Conservation (phyloP, 2,329 filamentous ascomycete genomes). For the Tolypocladium ovalisporum region DNA sequence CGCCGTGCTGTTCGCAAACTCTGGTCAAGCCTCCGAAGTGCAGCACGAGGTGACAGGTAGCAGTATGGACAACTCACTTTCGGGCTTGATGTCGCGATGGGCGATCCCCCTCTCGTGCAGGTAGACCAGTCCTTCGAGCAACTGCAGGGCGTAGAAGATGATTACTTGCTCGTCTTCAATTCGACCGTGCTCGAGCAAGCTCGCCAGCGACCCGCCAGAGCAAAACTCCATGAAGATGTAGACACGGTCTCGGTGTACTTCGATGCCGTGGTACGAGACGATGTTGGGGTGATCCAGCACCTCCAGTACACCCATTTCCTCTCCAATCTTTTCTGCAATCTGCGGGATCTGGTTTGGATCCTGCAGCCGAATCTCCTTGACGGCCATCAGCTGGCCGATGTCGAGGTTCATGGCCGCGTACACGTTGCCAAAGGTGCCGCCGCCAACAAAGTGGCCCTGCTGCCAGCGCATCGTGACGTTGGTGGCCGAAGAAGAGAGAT, state of each 20-base stretch:
- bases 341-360: conserved; percentile 93
- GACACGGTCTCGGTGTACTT: conserved; percentile 97
- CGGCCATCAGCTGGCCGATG: conserved; percentile 91
- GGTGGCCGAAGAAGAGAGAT: conserved; percentile 84
- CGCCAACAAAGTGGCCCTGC: conserved; percentile 95
- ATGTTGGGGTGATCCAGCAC: conserved; percentile 96
- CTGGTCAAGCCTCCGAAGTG: background rate
- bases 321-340: conserved; percentile 85
- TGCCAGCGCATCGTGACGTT: conserved; percentile 97
- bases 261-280: conserved; percentile 94
- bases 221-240: conserved; percentile 99
- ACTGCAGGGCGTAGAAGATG: conserved; percentile 89
- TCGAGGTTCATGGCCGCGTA: conserved; percentile 97
- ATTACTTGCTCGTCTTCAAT: conserved; percentile 98
- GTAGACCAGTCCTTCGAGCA: conserved; percentile 88
- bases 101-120: conserved; percentile 86
- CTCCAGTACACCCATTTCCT: conserved; percentile 95
- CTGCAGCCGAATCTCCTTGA: conserved; percentile 95
- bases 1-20: background rate
- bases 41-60: background rate
- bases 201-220: conserved; percentile 84
- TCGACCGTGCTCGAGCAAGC: conserved; percentile 82
- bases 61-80: conserved; percentile 52
- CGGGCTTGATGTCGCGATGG: conserved; percentile 95
- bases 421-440: conserved; percentile 93